phyloP scores from a whole-genome alignment of 106 monocot genomes.

The Phalaenopsis equestris region DNA sequence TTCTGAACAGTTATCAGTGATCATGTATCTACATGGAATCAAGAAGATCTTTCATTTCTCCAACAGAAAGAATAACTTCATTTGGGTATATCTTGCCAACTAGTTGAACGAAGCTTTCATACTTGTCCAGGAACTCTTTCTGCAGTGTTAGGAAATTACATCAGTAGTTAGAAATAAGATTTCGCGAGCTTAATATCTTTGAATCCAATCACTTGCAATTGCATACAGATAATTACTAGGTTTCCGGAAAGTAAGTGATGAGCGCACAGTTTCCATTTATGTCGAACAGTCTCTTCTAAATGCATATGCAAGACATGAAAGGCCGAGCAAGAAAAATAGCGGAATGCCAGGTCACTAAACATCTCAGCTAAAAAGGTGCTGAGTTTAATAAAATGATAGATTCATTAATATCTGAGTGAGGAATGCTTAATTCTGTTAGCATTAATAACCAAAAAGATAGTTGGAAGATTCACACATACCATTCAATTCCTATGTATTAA shows the following conservation, averaged over 20 bases:
- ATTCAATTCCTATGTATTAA: too few relatives aligned
- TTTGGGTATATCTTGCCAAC: constrained; percentile 66
- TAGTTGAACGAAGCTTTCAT: constrained; percentile 77
- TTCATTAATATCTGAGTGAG: too few relatives aligned
- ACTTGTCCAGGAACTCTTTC: constrained; percentile 93
- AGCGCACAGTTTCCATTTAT: too few relatives aligned
- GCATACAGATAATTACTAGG: not conserved
- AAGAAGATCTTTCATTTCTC: constrained; percentile 63
- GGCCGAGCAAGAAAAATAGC: too few relatives aligned
- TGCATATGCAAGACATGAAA: too few relatives aligned
- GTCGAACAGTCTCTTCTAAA: too few relatives aligned
- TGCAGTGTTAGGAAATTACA: constrained; percentile 28
- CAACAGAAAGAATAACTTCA: constrained; percentile 53
- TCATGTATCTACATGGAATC: constrained; percentile 44
- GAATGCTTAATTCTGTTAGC: too few relatives aligned
- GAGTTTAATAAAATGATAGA: too few relatives aligned
- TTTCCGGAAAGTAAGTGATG: not conserved
- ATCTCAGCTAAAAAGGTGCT: too few relatives aligned
- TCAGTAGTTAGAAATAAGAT: not conserved
- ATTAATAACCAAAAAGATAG: too few relatives aligned
- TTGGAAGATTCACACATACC: too few relatives aligned
- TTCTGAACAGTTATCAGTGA: not conserved
- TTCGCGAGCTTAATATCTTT: not conserved
- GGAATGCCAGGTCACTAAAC: too few relatives aligned
- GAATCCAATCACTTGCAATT: not conserved